Conservation (phyloP, 1,139 yeast species). For the Sugiyamaella xylanicola region DNA sequence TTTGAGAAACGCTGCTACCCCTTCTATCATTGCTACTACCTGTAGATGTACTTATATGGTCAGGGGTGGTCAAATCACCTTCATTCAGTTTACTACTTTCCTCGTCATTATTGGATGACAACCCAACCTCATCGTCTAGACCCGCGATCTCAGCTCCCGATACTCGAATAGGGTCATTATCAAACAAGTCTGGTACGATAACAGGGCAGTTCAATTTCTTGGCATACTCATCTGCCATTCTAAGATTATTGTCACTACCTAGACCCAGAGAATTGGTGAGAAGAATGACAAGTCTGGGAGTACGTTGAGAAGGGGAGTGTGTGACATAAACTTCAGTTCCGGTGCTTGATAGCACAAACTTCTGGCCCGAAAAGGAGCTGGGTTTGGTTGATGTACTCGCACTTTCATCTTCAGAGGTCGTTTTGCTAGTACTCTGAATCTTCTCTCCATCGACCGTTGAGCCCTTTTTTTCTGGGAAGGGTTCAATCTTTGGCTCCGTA, state of each 20-base stretch:
- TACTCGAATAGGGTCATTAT: slow-evolving; percentile 40
- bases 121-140: slow-evolving; percentile 21
- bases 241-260: slow-evolving; percentile 36
- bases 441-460: too few relatives aligned
- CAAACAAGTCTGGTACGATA: slow-evolving; percentile 41
- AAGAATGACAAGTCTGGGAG: slow-evolving; percentile 33
- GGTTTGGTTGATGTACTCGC: not conserved
- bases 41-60: too few relatives aligned
- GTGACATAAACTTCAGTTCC: slow-evolving; percentile 36
- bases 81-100: too few relatives aligned
- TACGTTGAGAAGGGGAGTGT: slow-evolving; percentile 23
- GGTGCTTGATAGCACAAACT: slow-evolving; percentile 33
- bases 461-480: not conserved
- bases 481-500: not conserved
- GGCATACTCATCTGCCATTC: slow-evolving; percentile 39
- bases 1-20: slow-evolving; percentile 2
- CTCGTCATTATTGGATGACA: not conserved
- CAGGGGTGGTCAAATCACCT: too few relatives aligned
- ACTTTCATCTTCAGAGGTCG: too few relatives aligned
- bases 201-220: slow-evolving; percentile 36
- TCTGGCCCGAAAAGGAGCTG: slow-evolving; percentile 30
- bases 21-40: too few relatives aligned
- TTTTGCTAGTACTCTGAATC: too few relatives aligned
- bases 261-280: slow-evolving; percentile 43
- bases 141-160: slow-evolving; percentile 35